These are phyloP conservation scores for Xylaria polymorpha DNA, from an alignment of 2,329 filamentous ascomycete species.

Conservation along the genomic window DNA sequence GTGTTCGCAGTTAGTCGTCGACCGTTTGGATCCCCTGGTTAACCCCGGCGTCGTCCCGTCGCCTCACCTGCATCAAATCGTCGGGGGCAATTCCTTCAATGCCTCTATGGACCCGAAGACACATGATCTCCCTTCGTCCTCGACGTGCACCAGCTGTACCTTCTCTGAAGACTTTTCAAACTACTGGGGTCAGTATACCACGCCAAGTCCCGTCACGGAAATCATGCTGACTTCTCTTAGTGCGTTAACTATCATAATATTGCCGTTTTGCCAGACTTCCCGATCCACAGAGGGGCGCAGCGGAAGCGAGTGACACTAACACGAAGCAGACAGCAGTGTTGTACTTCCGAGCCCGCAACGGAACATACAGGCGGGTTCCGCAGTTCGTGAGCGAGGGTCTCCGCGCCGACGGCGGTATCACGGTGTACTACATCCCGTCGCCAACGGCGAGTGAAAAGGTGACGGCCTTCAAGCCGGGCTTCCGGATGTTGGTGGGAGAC, in stretches of 20 bases:
- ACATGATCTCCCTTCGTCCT: constrained; percentile 42
- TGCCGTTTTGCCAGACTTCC: constrained; percentile 6
- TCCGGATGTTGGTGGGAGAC: constrained; percentile 61
- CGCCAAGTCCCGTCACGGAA: not conserved
- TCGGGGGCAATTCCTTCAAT: constrained; percentile 49
- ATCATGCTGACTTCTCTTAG: not conserved
- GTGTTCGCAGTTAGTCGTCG: constrained; percentile 48
- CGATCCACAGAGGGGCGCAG: not conserved
- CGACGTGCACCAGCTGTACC: constrained; percentile 48
- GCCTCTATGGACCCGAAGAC: constrained; percentile 45
- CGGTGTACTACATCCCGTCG: constrained; percentile 48
- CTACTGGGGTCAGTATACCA: constrained; percentile 42
- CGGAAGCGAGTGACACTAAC: not conserved
- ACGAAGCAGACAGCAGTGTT: constrained; percentile 7
- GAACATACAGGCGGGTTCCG: constrained; percentile 48
- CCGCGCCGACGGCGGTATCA: constrained; percentile 47
- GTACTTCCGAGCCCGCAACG: constrained; percentile 47
- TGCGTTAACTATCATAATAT: not conserved
- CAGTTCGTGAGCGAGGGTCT: constrained; percentile 47
- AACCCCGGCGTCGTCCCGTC: constrained; percentile 47
- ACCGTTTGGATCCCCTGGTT: constrained; percentile 48
- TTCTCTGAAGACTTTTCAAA: constrained; percentile 49
- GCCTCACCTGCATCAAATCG: constrained; percentile 49
- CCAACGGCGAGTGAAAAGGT: constrained; percentile 50
- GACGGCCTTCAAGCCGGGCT: constrained; percentile 58